Conservation (phyloP, 129 eudicot genomes). For the Solidago caesia region DNA sequence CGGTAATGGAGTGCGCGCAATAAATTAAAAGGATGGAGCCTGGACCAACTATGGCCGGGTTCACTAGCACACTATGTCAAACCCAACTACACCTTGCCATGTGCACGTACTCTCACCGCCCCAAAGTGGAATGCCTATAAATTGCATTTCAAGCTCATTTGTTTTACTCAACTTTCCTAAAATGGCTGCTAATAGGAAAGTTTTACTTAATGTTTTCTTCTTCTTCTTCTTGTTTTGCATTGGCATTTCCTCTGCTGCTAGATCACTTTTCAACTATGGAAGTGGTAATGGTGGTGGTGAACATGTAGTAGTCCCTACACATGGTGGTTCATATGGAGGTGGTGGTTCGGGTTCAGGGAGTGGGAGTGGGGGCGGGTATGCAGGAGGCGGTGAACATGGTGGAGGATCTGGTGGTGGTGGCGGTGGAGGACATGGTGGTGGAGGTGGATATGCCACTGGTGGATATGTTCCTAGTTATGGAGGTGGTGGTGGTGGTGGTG, state of each 20-base stretch:
- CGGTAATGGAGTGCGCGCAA: slow-evolving; percentile 9
- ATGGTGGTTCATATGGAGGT: slow-evolving; percentile 40
- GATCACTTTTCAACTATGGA: slow-evolving; percentile 44
- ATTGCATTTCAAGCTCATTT: slow-evolving; percentile 17
- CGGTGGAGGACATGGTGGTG: slow-evolving; percentile 33
- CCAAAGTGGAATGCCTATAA: slow-evolving; percentile 28
- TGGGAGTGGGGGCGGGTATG: slow-evolving; percentile 40
- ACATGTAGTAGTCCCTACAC: slow-evolving; percentile 25
- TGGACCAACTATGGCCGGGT: slow-evolving; percentile 21
- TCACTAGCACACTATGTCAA: slow-evolving; percentile 7
- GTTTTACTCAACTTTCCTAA: slow-evolving; percentile 25
- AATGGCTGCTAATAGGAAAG: slow-evolving; percentile 43
- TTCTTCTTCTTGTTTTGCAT: slow-evolving; percentile 41
- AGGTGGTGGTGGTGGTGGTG: slow-evolving; percentile 39
- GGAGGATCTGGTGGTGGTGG: slow-evolving; percentile 39
- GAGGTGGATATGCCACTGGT: slow-evolving; percentile 36
- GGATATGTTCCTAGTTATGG: slow-evolving; percentile 43
- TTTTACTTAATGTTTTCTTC: slow-evolving; percentile 29
- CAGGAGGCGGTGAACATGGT: slow-evolving; percentile 33
- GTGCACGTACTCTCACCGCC: slow-evolving; percentile 26
- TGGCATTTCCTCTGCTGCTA: slow-evolving; percentile 42
- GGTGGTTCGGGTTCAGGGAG: slow-evolving; percentile 40
- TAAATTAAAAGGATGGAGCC: slow-evolving; percentile 3
- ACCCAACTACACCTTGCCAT: slow-evolving; percentile 34
- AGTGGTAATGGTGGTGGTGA: slow-evolving; percentile 34